Evolutionary conservation across 305 asterid species (phyloP).

Genomic region (Fraxinus sp.): DNA sequence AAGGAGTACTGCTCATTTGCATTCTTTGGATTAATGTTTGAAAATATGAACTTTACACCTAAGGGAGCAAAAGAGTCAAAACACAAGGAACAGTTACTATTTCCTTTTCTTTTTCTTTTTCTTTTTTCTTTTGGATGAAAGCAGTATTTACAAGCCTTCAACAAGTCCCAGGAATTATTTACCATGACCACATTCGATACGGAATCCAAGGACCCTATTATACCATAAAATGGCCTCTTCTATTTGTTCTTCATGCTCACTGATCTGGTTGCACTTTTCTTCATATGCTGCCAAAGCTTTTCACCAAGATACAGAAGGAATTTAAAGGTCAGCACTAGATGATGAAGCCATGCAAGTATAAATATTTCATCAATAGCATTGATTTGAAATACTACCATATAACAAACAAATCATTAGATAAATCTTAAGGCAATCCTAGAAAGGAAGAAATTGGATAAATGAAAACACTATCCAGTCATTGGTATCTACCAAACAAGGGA

Average conservation of each 20-base stretch:
- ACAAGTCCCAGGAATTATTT: conserved; percentile 24
- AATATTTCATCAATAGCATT: conserved; percentile 2
- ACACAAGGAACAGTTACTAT: conserved; percentile 23
- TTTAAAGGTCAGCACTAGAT: conserved; percentile 19
- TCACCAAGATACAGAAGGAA: conserved; percentile 20
- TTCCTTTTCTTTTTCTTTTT: background rate
- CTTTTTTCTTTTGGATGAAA: background rate
- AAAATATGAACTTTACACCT: conserved; percentile 88
- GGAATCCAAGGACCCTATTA: conserved; percentile 79
- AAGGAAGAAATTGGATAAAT: background rate
- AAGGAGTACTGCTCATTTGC: conserved; percentile 71
- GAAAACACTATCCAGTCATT: background rate
- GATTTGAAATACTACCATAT: background rate
- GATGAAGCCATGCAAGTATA: background rate
- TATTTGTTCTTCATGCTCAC: conserved; percentile 51
- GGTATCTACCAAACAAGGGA: background rate
- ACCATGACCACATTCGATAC: conserved; percentile 84
- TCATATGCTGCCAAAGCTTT: conserved; percentile 56
- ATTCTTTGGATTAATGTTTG: conserved; percentile 59
- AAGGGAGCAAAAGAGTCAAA: conserved; percentile 9
- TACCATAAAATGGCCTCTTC: conserved; percentile 92
- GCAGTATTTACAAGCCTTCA: conserved; percentile 13
- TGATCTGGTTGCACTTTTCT: conserved; percentile 47
- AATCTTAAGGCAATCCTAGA: background rate
- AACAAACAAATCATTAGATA: conserved; percentile 1